Base-by-base conservation (phyloP, 2,329 filamentous ascomycete species). In the Trichoderma hamatum region DNA sequence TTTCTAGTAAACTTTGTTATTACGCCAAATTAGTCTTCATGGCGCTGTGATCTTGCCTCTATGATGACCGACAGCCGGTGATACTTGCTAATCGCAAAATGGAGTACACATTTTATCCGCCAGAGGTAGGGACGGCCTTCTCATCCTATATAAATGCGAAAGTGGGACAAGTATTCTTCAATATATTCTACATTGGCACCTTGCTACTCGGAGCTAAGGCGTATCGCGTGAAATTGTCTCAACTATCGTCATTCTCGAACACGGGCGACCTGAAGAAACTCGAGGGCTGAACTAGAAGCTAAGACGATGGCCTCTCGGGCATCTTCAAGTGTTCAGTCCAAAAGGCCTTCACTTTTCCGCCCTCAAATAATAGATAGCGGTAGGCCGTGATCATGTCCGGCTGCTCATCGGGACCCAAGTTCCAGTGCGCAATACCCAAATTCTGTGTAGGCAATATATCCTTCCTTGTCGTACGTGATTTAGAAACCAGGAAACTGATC, bases 321-420 rank as follows among this genome's bases (percentile, higher is more conserved):
- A 54, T 43, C 14, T 64, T 64, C 10, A 64, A 34, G 21, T 55
- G 49, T 24, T 24, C 30, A 2, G 61, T 39, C 49, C 32, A 64
- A 21, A 32, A 36, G 5, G 34, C 32, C 16, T 64, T 64, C 2
- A 64, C 3, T 5, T 43, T 55, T 5, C 49, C 24, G 30, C 39
- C 21, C 34, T 64, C 49, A 43, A 55, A 55, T 21, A 64, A 19
- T 5, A 64, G 2, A 30, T 64, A 64, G 39, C 43, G 61, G 4
- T 32, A 64, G 19, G 61, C 49, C 19, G 43, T 64, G 19, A 64
- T 64, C 49, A 64, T 55, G 11, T 55, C 49, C 0, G 61, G 49
- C 49, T 55, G n/a, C 32, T 64, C 24, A 13, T 3, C 21, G 10
- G 49, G 61, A 3, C 24, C 61, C 32, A 43, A 24, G 5, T 64